Base-by-base conservation (phyloP, 2,329 filamentous ascomycete species). In the Fusarium equiseti region DNA sequence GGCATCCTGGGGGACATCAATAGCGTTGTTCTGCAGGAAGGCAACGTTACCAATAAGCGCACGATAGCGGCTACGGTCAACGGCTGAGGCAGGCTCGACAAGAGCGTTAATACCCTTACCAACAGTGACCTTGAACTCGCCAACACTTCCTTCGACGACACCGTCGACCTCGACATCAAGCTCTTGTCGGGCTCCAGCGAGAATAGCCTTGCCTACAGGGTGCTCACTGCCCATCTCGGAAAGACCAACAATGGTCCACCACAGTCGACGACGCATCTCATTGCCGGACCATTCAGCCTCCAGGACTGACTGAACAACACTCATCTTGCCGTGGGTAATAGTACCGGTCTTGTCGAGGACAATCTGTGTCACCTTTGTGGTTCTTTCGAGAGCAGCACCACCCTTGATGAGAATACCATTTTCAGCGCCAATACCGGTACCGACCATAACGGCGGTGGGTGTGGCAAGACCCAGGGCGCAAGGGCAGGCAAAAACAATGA, bases 351-450 rank as follows among this genome's bases (percentile, higher is more conserved):
- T 98, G 83, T 98, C 95, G 24, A 98, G 88, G 18, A 98, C 92
- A 22, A 98, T 88, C 73, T 97, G 92, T 3, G 91, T 97, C 72
- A 98, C 88, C 79, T 94, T 95, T 11, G 94, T 98, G 0, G 94
- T 92, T 7, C 89, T 94, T 83, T 99, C 95, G 6, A 99, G 85
- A 31, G 95, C 94, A 43, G 93, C 95, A 59, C 96, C 96, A 58
- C 96, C 95, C 82, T 99, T 99, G 79, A 98, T 94, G n/a, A 99
- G 85, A 73, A 99, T 99, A 26, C 96, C 96, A 74, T 97, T 92
- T 80, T 98, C 93, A 4, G 96, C 96, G 53, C 96, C 96, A 32
- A 98, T 90, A 63, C 96, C 96, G n/a, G 96, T 98, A 45, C 96
- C 96, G 31, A 99, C 96, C 96, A 99, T 98, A 78, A 99, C 95